Conservation (phyloP, 225 moss, liverwort and hornwort genomes). For the Lunularia cruciata region DNA sequence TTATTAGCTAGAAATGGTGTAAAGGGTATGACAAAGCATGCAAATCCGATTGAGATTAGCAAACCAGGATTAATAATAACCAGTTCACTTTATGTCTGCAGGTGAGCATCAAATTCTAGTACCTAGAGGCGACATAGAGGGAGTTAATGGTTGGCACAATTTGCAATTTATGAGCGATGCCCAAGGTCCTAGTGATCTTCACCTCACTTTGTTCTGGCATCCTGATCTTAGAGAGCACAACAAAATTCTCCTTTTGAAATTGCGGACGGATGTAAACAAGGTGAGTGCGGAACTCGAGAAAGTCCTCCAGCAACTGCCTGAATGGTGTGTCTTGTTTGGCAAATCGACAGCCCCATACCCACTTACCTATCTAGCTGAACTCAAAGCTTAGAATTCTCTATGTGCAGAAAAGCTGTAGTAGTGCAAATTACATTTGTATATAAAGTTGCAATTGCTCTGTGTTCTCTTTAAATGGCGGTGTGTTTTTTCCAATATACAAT, state of each 20-base stretch:
- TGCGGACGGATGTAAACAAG: constrained; percentile 72
- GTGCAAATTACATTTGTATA: no score
- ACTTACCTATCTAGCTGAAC: constrained; percentile 62
- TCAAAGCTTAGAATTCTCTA: constrained; percentile 28
- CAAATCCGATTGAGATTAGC: no score
- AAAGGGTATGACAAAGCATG: no score
- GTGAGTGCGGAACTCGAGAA: constrained; percentile 51
- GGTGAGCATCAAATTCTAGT: constrained; percentile 43
- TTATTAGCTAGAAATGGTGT: no score
- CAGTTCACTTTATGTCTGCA: no score
- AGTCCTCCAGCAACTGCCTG: constrained; percentile 60
- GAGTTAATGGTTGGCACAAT: constrained; percentile 71
- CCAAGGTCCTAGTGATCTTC: constrained; percentile 48
- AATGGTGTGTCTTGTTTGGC: constrained; percentile 81
- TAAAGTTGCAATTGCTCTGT: no score
- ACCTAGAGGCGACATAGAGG: constrained; percentile 41
- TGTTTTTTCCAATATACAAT: no score
- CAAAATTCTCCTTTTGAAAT: constrained; percentile 55
- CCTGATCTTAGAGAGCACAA: constrained; percentile 14
- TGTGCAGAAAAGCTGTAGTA: no score
- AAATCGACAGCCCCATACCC: constrained; percentile 85
- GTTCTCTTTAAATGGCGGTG: no score
- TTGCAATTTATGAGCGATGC: constrained; percentile 49
- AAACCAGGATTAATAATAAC: no score
- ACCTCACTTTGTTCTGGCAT: constrained; percentile 65